A percentile compares a stretch with the other conserved stretches of the same genome.
These are phyloP conservation scores for Neurospora sp. DNA, from an alignment of 495 filamentous ascomycete species.

Conservation along the genomic window DNA sequence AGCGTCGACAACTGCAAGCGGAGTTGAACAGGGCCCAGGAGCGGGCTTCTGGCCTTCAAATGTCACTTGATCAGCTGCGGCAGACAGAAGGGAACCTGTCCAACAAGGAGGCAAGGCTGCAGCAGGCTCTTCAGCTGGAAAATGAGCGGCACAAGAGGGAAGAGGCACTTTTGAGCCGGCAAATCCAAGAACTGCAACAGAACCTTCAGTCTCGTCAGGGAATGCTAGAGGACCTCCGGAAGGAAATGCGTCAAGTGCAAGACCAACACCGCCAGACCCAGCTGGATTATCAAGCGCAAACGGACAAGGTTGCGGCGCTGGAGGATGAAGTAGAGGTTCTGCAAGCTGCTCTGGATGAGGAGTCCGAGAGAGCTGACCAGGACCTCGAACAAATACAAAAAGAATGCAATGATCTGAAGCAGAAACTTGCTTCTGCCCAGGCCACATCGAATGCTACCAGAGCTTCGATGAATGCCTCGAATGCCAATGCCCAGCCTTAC, in stretches of 20 bases:
- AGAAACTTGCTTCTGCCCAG: slow-evolving; percentile 32
- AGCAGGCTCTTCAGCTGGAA: slow-evolving; percentile 39
- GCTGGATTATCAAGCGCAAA: slow-evolving; percentile 51
- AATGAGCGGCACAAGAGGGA: slow-evolving; percentile 33
- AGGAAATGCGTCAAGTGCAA: slow-evolving; percentile 44
- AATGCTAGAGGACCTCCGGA: slow-evolving; percentile 32
- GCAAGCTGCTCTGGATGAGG: slow-evolving; percentile 65
- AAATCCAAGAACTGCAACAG: slow-evolving; percentile 36
- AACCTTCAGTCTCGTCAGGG: slow-evolving; percentile 35
- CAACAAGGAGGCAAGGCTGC: slow-evolving; percentile 53
- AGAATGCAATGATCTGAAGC: slow-evolving; percentile 40
- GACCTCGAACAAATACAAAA: slow-evolving; percentile 39
- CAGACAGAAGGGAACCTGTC: slow-evolving; percentile 58
- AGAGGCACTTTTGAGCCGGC: slow-evolving; percentile 26
- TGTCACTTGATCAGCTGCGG: slow-evolving; percentile 61
- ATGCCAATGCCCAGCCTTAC: slow-evolving; percentile 19
- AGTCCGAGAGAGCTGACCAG: slow-evolving; percentile 55
- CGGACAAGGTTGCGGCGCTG: slow-evolving; percentile 60
- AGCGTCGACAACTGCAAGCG: slow-evolving; percentile 52
- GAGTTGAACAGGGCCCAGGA: slow-evolving; percentile 60
- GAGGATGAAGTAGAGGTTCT: slow-evolving; percentile 75
- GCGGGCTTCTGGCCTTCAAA: slow-evolving; percentile 57
- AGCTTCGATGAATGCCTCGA: slow-evolving; percentile 10
- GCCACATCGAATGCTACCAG: slow-evolving; percentile 10
- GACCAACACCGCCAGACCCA: slow-evolving; percentile 61